Conservation (phyloP, 495 filamentous ascomycete genomes). For the Neurospora discreta region DNA sequence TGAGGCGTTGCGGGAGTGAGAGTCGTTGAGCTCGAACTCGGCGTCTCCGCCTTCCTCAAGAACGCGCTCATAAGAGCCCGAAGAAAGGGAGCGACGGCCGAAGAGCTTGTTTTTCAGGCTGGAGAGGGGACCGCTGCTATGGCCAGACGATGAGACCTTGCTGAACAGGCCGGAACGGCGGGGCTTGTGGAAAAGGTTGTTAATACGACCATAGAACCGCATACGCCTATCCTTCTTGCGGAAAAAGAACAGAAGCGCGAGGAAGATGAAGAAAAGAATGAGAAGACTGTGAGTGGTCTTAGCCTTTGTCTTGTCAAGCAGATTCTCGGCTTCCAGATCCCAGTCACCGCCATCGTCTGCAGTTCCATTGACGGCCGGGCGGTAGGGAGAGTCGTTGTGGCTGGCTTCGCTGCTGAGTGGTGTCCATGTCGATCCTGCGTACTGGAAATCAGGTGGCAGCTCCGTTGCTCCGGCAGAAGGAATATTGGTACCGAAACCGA, state of each 20-base stretch:
- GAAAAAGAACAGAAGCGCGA: slow-evolving; percentile 49
- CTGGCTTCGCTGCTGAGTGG: slow-evolving; percentile 26
- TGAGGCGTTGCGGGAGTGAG: slow-evolving; percentile 23
- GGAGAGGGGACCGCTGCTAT: slow-evolving; percentile 25
- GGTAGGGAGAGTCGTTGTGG: slow-evolving; percentile 24
- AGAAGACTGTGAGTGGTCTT: slow-evolving; percentile 71
- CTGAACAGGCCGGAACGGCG: slow-evolving; percentile 39
- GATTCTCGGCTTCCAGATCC: slow-evolving; percentile 47
- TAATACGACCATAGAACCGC: slow-evolving; percentile 50
- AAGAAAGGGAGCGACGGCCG: slow-evolving; percentile 23
- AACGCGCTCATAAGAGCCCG: slow-evolving; percentile 65
- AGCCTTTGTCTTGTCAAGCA: slow-evolving; percentile 52
- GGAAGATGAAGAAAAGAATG: slow-evolving; percentile 50
- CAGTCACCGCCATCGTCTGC: slow-evolving; percentile 43
- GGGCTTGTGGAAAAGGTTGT: slow-evolving; percentile 38
- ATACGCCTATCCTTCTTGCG: slow-evolving; percentile 59
- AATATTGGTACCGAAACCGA: slow-evolving; percentile 84
- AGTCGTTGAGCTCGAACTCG: slow-evolving; percentile 61
- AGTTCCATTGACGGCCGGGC: background rate
- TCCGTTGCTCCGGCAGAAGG: slow-evolving; percentile 15
- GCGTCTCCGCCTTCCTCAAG: slow-evolving; percentile 61
- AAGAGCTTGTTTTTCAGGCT: slow-evolving; percentile 41
- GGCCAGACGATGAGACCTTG: slow-evolving; percentile 32
- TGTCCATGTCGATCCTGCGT: slow-evolving; percentile 55
- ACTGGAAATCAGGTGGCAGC: slow-evolving; percentile 71